These are phyloP conservation scores for Aspergillus candidus DNA, from an alignment of 2,329 filamentous ascomycete species.

Conservation along the genomic window DNA sequence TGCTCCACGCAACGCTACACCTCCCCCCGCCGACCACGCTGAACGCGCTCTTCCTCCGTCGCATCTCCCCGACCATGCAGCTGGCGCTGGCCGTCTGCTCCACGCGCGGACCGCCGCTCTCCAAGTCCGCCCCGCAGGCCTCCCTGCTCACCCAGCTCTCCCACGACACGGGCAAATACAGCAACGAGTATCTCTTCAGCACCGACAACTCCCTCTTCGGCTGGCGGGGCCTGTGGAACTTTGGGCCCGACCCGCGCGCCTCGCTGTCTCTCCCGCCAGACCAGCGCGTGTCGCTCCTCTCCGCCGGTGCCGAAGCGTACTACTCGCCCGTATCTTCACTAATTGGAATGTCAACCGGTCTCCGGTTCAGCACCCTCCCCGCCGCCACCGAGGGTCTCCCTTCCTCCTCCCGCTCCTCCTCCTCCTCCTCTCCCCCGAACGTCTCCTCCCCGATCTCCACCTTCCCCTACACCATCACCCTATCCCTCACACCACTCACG, in stretches of 20 bases:
- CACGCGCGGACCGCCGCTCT: constrained; percentile 35
- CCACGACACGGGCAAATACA: constrained; percentile 81
- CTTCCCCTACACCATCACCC: constrained; percentile 85
- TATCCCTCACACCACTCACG: constrained; percentile 91
- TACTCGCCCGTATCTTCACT: constrained; percentile 94
- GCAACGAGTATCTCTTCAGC: constrained; percentile 82
- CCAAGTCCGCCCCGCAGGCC: constrained; percentile 41
- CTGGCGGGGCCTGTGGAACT: constrained; percentile 87
- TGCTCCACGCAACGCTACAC: constrained; percentile 42
- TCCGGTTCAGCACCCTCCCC: constrained; percentile 79
- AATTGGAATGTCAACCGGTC: constrained; percentile 80
- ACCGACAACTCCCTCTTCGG: constrained; percentile 88
- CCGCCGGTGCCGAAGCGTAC: constrained; percentile 86
- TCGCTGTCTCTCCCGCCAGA: constrained; percentile 40
- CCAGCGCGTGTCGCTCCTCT: constrained; percentile 68
- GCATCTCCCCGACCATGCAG: constrained; percentile 70
- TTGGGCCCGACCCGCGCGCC: constrained; percentile 59
- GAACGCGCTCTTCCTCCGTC: constrained; percentile 75
- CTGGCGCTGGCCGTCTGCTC: constrained; percentile 61
- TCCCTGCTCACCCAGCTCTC: constrained; percentile 41
- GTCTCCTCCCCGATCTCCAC: constrained; percentile 50
- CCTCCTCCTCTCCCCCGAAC: constrained; percentile 17
- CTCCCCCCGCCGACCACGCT: constrained; percentile 68
- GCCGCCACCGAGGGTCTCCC: constrained; percentile 40
- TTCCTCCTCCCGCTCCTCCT: constrained; percentile 13